Evolutionary conservation across 768 basidiomycete species (phyloP).

Genomic region (Postia placenta): DNA sequence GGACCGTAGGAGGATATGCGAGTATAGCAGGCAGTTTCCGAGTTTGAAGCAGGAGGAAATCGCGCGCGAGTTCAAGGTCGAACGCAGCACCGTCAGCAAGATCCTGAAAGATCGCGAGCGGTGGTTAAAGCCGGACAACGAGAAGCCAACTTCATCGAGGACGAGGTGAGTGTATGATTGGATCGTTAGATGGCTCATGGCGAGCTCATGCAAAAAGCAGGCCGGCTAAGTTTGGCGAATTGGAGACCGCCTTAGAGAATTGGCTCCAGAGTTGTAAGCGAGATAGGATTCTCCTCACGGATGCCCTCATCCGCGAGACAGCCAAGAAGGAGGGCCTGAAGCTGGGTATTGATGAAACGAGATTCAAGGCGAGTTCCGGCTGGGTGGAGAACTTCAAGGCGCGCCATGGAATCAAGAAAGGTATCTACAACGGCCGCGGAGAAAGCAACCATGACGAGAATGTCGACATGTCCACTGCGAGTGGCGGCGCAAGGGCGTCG

Average conservation of each 20-base stretch:
- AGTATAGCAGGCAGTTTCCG: slow-evolving; percentile 56
- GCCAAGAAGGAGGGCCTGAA: slow-evolving; percentile 60
- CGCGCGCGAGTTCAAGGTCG: slow-evolving; percentile 67
- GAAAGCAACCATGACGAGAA: slow-evolving; percentile 13
- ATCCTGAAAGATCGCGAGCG: slow-evolving; percentile 80
- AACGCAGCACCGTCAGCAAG: slow-evolving; percentile 92
- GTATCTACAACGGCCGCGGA: slow-evolving; percentile 45
- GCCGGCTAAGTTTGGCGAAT: slow-evolving; percentile 74
- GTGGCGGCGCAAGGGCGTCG: not conserved
- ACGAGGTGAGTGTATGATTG: too few species aligned
- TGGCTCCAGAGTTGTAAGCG: slow-evolving; percentile 55
- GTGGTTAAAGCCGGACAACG: slow-evolving; percentile 69
- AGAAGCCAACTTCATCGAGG: too few species aligned
- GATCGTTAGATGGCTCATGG: too few species aligned
- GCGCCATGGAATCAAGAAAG: slow-evolving; percentile 69
- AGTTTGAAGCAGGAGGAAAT: slow-evolving; percentile 81
- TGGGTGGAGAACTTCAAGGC: slow-evolving; percentile 93
- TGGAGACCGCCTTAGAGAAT: slow-evolving; percentile 58
- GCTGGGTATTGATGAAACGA: slow-evolving; percentile 54
- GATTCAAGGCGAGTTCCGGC: slow-evolving; percentile 88
- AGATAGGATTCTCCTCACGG: slow-evolving; percentile 47
- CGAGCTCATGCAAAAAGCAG: too few species aligned
- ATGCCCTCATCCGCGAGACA: slow-evolving; percentile 56
- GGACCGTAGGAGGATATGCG: slow-evolving; percentile 72
- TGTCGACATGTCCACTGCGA: not conserved